Base-by-base conservation (phyloP, 495 filamentous ascomycete species). In the Physcia stellaris region DNA sequence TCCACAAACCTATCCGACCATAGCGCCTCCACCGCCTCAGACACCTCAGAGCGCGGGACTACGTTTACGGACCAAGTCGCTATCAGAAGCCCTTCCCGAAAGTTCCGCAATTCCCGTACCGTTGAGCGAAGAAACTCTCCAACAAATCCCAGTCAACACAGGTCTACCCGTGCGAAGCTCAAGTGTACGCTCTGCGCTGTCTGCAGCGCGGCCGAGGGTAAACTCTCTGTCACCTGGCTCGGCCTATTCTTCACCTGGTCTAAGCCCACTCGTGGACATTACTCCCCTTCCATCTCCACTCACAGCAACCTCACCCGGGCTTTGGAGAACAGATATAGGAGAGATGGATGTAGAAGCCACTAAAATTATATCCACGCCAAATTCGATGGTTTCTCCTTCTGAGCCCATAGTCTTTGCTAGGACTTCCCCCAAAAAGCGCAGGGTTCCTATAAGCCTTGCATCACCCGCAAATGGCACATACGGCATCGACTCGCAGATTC, bases 271-370 rank as follows among this genome's bases (percentile, higher is more conserved):
- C 73, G 73, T 74, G 27, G 85, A 94, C 51, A 77, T 98, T 41
- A 98, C 90, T 4, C 90, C 90, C 36, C 59, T 98, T 17, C 90
- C 90, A 9, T 95, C 90, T 4, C 90, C 90, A 6, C 69, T 95
- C 27, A 63, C 83, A 41, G 69, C 81, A 6, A 81, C 87, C n/a
- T 71, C 70, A 4, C 77, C 77, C 16, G 82, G 80, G 78, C 74
- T 63, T 49, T 63, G 60, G 6, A 51, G 59, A 33, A 62, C 58
- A 56, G 75, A 76, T 41, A 72, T 63, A 49, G 63, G 64, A 26
- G 45, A 26, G 5, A 31, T 20, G 24, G 22, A n/a, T 34, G 24
- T 18, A n/a, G 28, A 32, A 4, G 28, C 31, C 11, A 32, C 42
- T 17, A 20, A 32, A 1, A 41, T 35, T 4, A 38, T 20, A 10